phyloP scores from a whole-genome alignment of 129 eudicot genomes.

The Artemisia argyi region DNA sequence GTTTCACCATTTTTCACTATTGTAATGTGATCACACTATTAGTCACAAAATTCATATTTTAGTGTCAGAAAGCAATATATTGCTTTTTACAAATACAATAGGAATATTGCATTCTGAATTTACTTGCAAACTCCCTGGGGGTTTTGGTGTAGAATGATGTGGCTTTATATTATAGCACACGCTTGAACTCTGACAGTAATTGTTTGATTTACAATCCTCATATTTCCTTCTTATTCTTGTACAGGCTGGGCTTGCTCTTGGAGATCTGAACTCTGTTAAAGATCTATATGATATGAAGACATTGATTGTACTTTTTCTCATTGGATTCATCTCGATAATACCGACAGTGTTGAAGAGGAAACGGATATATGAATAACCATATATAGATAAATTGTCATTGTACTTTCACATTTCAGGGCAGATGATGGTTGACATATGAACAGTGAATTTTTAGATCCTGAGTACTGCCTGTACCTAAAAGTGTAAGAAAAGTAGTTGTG shows the following conservation, averaged over 20 bases:
- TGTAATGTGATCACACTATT: too few species aligned
- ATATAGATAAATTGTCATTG: background rate
- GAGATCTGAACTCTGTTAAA: slow-evolving; percentile 87
- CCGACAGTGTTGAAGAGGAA: slow-evolving; percentile 90
- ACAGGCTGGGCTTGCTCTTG: slow-evolving; percentile 98
- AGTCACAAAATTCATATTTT: too few species aligned
- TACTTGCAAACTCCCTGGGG: too few species aligned
- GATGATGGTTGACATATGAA: background rate
- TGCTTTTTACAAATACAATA: background rate
- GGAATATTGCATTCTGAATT: too few species aligned
- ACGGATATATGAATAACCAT: slow-evolving; percentile 62
- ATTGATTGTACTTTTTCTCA: slow-evolving; percentile 73
- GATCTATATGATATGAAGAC: slow-evolving; percentile 92
- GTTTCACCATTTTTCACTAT: too few species aligned
- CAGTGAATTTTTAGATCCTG: too few species aligned
- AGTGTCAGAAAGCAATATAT: background rate
- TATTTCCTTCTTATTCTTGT: background rate
- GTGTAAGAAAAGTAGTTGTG: background rate
- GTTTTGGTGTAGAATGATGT: background rate
- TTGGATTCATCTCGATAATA: slow-evolving; percentile 65
- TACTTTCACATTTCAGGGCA: background rate
- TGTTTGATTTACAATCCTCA: background rate
- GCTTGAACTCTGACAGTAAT: background rate
- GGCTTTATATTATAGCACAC: background rate
- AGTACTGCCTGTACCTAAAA: too few species aligned